Percentiles rank a stretch among this genome's conserved stretches.
Conservation (phyloP, 441 rosid species). For the Kokia cookei region DNA sequence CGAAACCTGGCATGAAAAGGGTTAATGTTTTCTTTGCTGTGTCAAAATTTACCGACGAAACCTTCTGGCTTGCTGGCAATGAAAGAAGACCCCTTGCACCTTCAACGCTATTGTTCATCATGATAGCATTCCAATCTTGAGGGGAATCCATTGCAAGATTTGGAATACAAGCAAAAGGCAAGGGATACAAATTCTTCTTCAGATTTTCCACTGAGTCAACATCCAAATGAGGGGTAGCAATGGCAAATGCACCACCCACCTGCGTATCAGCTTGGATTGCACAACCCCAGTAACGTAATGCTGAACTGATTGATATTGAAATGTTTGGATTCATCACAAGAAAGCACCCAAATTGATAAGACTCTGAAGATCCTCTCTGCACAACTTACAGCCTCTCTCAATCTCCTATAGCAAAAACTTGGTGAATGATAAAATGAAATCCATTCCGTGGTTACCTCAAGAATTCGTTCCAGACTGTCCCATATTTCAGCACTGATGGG, state of each 20-base stretch:
- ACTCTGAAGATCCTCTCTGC: conserved; percentile 66
- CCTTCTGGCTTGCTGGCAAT: conserved; percentile 15
- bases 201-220: conserved; percentile 24
- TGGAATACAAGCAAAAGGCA: conserved; percentile 59
- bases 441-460: conserved; percentile 51
- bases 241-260: conserved; percentile 64
- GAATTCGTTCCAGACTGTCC: conserved; percentile 57
- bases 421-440: background rate
- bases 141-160: conserved; percentile 28
- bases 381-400: conserved; percentile 17
- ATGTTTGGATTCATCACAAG: conserved; percentile 69
- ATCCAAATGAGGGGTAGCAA: conserved; percentile 24
- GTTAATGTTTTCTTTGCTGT: conserved; percentile 46
- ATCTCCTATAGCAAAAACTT: conserved; percentile 3
- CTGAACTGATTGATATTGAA: conserved; percentile 53
- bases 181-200: conserved; percentile 45
- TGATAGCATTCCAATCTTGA: conserved; percentile 56
- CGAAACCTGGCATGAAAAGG: conserved; percentile 87
- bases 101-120: conserved; percentile 29
- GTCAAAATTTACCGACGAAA: conserved; percentile 55
- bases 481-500: conserved; percentile 60
- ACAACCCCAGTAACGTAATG: conserved; percentile 80
- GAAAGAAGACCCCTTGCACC: conserved; percentile 50
- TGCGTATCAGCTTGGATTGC: conserved; percentile 74
- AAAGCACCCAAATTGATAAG: conserved; percentile 53